These are phyloP conservation scores for Citeromyces nyonsensis DNA, from an alignment of 805 yeast species.

Conservation along the genomic window DNA sequence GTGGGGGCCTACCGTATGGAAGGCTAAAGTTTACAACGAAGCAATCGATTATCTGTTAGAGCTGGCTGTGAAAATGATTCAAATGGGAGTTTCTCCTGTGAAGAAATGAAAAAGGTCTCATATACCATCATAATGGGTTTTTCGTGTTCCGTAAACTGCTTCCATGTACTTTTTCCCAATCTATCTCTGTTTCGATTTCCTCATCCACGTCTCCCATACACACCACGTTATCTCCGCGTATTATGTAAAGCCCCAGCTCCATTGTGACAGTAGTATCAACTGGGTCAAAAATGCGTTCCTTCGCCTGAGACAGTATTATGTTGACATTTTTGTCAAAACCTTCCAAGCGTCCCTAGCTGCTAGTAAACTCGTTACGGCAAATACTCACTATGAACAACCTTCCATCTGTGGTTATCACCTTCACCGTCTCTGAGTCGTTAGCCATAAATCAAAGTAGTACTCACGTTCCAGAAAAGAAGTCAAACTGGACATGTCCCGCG, in stretches of 20 bases:
- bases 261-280: slow-evolving; percentile 22
- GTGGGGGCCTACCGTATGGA: slow-evolving; percentile 92
- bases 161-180: slow-evolving; percentile 19
- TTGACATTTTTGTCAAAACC: slow-evolving; percentile 60
- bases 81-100: slow-evolving; percentile 43
- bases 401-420: slow-evolving; percentile 44
- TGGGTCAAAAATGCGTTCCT: slow-evolving; percentile 30
- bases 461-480: slow-evolving; percentile 11
- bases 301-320: slow-evolving; percentile 32
- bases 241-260: slow-evolving; percentile 29
- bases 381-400: slow-evolving; percentile 20
- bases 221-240: slow-evolving; percentile 45
- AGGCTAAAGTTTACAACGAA: slow-evolving; percentile 86
- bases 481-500: slow-evolving; percentile 9
- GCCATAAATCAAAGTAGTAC: slow-evolving; percentile 4
- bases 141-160: slow-evolving; percentile 13
- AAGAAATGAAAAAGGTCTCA: slow-evolving; percentile 3
- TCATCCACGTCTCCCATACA: slow-evolving; percentile 39
- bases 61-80: slow-evolving; percentile 70
- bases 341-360: slow-evolving; percentile 21
- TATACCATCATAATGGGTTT: slow-evolving; percentile 9
- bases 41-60: slow-evolving; percentile 84
- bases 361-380: neutral
- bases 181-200: slow-evolving; percentile 19
- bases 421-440: slow-evolving; percentile 25